A percentile compares a stretch with the other conserved stretches of the same genome.
phyloP scores from a whole-genome alignment of 208 protist species.

The Leishmania amazonensis region DNA sequence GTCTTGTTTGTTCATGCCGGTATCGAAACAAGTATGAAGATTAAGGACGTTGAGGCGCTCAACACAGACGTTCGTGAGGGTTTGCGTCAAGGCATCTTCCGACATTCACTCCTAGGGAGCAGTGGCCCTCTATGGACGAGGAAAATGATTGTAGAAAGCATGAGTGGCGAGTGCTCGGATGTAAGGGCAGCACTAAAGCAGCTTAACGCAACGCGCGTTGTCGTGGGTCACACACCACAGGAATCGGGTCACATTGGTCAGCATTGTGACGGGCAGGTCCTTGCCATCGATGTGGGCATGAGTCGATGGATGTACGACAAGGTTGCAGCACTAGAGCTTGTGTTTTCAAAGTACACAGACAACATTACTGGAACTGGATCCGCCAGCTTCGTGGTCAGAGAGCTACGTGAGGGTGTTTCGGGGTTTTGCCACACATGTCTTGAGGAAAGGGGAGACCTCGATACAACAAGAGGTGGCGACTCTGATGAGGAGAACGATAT shows the following conservation, averaged over 20 bases:
- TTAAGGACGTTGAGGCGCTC: constrained; percentile 32
- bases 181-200: constrained; percentile 35
- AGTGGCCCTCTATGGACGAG: constrained; percentile 77
- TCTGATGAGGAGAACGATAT: constrained; percentile 16
- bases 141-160: constrained; percentile 64
- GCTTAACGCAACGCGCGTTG: constrained; percentile 50
- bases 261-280: constrained; percentile 61
- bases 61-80: constrained; percentile 50
- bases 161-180: constrained; percentile 46
- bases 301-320: constrained; percentile 79
- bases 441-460: background rate
- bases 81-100: constrained; percentile 36
- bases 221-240: constrained; percentile 83
- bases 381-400: constrained; percentile 30
- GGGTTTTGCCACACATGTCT: background rate
- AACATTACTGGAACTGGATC: constrained; percentile 6
- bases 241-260: constrained; percentile 50
- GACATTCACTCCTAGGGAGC: constrained; percentile 40
- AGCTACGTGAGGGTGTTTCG: constrained; percentile 27
- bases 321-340: constrained; percentile 61
- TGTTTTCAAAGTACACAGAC: constrained; percentile 34
- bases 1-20: constrained; percentile 81
- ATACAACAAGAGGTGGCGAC: background rate
- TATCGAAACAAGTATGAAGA: constrained; percentile 36
- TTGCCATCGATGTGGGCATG: constrained; percentile 77